Percentiles rank a stretch among this genome's conserved stretches.
phyloP scores from a whole-genome alignment of 208 protist genomes.

The Herpetomonas tarakana region DNA sequence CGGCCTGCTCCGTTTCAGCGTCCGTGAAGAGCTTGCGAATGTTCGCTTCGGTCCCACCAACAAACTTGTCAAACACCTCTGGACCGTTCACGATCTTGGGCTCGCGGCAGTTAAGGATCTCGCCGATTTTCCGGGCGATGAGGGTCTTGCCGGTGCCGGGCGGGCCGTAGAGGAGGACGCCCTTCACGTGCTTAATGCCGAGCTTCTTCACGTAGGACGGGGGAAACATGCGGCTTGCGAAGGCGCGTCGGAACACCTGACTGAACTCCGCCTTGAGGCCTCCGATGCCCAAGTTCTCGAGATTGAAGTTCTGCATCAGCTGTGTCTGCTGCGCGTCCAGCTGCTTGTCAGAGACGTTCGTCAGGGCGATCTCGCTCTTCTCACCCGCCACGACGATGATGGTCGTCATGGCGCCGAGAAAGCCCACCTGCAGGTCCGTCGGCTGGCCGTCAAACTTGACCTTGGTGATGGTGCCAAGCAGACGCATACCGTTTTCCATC shows the following conservation, averaged over 20 bases:
- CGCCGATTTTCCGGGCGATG: slow-evolving; percentile 99
- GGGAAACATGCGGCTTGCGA: slow-evolving; percentile 97
- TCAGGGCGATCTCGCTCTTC: slow-evolving; percentile 69
- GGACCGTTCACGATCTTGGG: slow-evolving; percentile 98
- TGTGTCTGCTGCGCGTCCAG: slow-evolving; percentile 78
- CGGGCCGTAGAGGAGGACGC: slow-evolving; percentile 98
- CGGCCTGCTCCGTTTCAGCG: slow-evolving; percentile 94
- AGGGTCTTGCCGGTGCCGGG: slow-evolving; percentile 99
- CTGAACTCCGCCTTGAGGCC: slow-evolving; percentile 96
- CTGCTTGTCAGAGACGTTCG: slow-evolving; percentile 73
- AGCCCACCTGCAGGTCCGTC: slow-evolving; percentile 30
- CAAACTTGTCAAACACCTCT: slow-evolving; percentile 99
- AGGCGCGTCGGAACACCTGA: slow-evolving; percentile 98
- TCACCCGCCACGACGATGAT: slow-evolving; percentile 43
- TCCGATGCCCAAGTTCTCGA: slow-evolving; percentile 95
- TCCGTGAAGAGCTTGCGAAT: slow-evolving; percentile 99
- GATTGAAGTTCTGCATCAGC: slow-evolving; percentile 83
- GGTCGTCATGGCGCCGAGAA: slow-evolving; percentile 30
- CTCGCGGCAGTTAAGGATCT: slow-evolving; percentile 97
- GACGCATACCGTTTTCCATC: slow-evolving; percentile 39
- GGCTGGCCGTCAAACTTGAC: slow-evolving; percentile 21
- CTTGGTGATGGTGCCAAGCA: slow-evolving; percentile 42
- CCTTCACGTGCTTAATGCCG: slow-evolving; percentile 98
- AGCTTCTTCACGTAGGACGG: slow-evolving; percentile 94
- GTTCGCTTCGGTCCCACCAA: slow-evolving; percentile 99